Evolutionary conservation across 192 early-diverging fungal species (phyloP), one percentile per base, ranked within the genome.

Genomic region (Funneliformis mosseae): DNA sequence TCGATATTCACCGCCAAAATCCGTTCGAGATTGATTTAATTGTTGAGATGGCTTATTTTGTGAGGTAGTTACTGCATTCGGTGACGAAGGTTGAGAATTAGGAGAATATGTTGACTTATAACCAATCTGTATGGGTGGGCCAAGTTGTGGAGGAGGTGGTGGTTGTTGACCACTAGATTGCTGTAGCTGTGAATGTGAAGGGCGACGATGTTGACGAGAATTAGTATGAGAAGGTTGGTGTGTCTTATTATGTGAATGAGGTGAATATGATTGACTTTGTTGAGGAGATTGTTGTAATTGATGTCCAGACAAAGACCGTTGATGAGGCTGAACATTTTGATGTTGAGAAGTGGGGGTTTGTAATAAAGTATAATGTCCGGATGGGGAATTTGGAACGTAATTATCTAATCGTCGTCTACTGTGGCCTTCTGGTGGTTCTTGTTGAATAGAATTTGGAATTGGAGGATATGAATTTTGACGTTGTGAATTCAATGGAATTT

Each of bases 401-500:
- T 76, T 76, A 23, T 62, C 74, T 42, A 59, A 63, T 28, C 74
- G 74, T 7, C 74, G 21, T 62, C 74, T 76, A 41, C 45, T 23
- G 41, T 28, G 50, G 23, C 45, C 50, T 39, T 59, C 38, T 28
- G 59, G 41, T n/a, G 33, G n/a, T 6, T 76, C 74, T 27, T 76
- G 55, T 38, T 76, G 74, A 62, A 11, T 8, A 14, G 38, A 7
- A 63, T 76, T 76, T 39, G 11, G 74, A 21, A 39, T 18, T 41
- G 74, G 39, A 28, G 33, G 64, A 67, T 67, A 67, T 39, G 27
- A 41, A 71, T 41, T 28, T 41, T 71, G 69, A 67, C 27, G 64
- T 67, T 25, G 64, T 67, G 14, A 4, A 33, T 67, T 25, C 14
- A 41, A 28, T 71, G 27, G 69, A 8, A 62, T 11, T 38, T 74